Conservation (phyloP, 768 basidiomycete species). For the Naganishia randhawae region DNA sequence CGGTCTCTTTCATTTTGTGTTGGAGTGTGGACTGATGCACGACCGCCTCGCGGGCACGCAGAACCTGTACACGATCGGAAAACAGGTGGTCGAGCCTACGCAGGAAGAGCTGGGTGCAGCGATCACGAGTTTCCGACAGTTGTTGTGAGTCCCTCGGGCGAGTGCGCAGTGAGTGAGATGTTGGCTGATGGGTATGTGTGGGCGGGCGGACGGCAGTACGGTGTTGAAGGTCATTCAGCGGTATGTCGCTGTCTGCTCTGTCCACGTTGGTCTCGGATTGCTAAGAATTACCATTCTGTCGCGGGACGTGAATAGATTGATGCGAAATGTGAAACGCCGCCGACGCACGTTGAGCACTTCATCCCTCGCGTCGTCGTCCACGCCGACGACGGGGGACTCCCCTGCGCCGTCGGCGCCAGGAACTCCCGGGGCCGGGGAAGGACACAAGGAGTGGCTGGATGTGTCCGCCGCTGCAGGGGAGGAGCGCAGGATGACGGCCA, state of each 20-base stretch:
- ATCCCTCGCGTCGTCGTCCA: conserved; percentile 1
- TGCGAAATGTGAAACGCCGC: conserved; percentile 6
- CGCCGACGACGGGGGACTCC: neutral
- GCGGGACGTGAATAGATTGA: neutral
- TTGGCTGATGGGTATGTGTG: neutral
- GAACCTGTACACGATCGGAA: conserved; percentile 43
- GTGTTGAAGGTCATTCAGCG: conserved; percentile 1
- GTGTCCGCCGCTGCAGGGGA: neutral
- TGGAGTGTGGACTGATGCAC: neutral
- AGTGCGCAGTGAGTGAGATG: no score
- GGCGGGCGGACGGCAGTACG: neutral
- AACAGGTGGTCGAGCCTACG: conserved; percentile 49
- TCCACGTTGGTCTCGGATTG: neutral
- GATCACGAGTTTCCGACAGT: conserved; percentile 39
- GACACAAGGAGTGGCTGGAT: neutral
- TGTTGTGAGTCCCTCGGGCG: conserved; percentile 47
- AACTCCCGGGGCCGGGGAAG: neutral
- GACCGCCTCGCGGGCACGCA: neutral
- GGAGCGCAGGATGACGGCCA: neutral
- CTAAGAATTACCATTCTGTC: neutral
- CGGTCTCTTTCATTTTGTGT: neutral
- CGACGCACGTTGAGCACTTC: conserved; percentile 4
- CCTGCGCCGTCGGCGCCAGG: neutral
- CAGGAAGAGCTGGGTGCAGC: conserved; percentile 47
- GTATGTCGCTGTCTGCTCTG: neutral